Evolutionary conservation across 805 yeast genomes (phyloP).

Genomic region (Ogataea paraovalis): DNA sequence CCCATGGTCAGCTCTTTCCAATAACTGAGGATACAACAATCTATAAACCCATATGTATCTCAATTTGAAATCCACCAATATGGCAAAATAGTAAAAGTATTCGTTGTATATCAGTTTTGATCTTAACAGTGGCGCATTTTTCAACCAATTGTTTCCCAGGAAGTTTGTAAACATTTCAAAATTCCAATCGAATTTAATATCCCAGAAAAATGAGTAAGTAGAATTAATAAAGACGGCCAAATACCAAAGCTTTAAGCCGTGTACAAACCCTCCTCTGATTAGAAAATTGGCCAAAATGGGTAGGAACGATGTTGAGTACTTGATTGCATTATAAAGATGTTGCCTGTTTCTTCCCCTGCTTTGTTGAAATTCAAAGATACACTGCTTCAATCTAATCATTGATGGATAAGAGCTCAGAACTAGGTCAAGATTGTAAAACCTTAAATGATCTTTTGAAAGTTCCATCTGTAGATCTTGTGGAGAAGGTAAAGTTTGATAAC

Average conservation of each 20-base stretch:
- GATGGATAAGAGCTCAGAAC: slow-evolving; percentile 50
- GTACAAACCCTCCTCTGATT: slow-evolving; percentile 24
- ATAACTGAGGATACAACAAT: slow-evolving; percentile 23
- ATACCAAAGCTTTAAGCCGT: slow-evolving; percentile 40
- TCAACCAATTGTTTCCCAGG: slow-evolving; percentile 11
- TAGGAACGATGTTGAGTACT: slow-evolving; percentile 61
- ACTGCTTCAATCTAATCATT: slow-evolving; percentile 76
- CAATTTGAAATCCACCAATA: slow-evolving; percentile 55
- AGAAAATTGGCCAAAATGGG: slow-evolving; percentile 43
- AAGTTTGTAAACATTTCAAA: slow-evolving; percentile 47
- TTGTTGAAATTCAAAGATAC: slow-evolving; percentile 60
- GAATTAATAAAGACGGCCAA: slow-evolving; percentile 56
- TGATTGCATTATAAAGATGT: slow-evolving; percentile 68
- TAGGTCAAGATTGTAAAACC: slow-evolving; percentile 28
- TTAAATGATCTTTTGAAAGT: slow-evolving; percentile 30
- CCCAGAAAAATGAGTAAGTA: slow-evolving; percentile 83
- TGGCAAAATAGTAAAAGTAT: slow-evolving; percentile 51
- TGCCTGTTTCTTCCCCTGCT: slow-evolving; percentile 41
- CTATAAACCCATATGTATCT: slow-evolving; percentile 77
- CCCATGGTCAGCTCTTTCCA: slow-evolving; percentile 11
- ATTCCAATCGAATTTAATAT: slow-evolving; percentile 85
- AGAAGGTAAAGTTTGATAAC: slow-evolving; percentile 33
- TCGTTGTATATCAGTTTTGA: slow-evolving; percentile 29
- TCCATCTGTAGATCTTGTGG: slow-evolving; percentile 15
- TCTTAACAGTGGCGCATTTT: slow-evolving; percentile 25